A percentile compares a stretch with the other conserved stretches of the same genome.
These are phyloP conservation scores for Sugiyamaella floridensis DNA, from an alignment of 805 yeast species.

Conservation along the genomic window DNA sequence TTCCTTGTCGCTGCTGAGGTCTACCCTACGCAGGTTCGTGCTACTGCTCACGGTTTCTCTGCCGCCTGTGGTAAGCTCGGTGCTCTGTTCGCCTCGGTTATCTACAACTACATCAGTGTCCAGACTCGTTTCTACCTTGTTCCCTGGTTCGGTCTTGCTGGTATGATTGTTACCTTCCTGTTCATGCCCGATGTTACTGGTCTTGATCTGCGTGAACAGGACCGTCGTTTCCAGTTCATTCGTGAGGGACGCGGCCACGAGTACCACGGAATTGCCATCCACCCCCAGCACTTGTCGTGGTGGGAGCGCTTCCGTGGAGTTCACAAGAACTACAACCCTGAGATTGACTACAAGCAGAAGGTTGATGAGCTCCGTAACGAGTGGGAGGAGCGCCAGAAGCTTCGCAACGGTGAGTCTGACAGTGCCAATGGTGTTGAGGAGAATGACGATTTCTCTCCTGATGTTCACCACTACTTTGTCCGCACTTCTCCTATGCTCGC, in stretches of 20 bases:
- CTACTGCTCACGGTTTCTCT: conserved; percentile 59
- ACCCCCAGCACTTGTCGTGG: conserved; percentile 30
- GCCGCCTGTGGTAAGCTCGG: conserved; percentile 63
- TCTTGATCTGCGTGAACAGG: conserved; percentile 33
- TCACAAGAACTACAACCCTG: conserved; percentile 33
- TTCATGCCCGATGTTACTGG: conserved; percentile 35
- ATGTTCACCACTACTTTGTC: conserved; percentile 32
- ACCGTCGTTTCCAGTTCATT: conserved; percentile 32
- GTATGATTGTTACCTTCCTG: conserved; percentile 30
- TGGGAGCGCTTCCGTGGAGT: conserved; percentile 33
- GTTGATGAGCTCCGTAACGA: conserved; percentile 32
- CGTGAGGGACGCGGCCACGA: conserved; percentile 31
- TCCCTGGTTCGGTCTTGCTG: conserved; percentile 35
- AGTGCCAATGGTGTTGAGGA: conserved; percentile 13
- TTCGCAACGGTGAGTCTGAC: conserved; percentile 23
- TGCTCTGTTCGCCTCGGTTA: conserved; percentile 48
- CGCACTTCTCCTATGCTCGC: conserved; percentile 31
- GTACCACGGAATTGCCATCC: conserved; percentile 35
- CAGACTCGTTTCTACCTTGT: conserved; percentile 33
- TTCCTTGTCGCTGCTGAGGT: conserved; percentile 59
- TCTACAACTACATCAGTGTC: conserved; percentile 31
- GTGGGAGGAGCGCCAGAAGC: conserved; percentile 32
- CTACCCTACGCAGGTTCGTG: conserved; percentile 60
- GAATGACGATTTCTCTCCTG: conserved; percentile 21
- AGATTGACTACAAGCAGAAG: conserved; percentile 33